Evolutionary conservation across 2,329 filamentous ascomycete genomes (phyloP).

Genomic region (Aspergillus glaucus): DNA sequence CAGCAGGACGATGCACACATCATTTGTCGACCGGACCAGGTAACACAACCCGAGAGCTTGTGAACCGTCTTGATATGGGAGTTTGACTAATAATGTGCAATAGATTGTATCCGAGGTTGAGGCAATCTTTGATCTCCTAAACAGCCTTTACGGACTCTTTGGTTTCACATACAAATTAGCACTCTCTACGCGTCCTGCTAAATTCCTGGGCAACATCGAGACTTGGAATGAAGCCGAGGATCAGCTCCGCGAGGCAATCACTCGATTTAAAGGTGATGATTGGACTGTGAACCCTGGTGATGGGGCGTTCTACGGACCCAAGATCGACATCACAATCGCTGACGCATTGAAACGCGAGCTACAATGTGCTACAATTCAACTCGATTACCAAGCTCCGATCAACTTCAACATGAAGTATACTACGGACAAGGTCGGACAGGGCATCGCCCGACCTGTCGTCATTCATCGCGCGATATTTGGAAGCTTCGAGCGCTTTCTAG

Average conservation of each 20-base stretch:
- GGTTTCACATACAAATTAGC: constrained; percentile 91
- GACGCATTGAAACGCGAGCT: constrained; percentile 79
- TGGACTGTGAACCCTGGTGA: constrained; percentile 95
- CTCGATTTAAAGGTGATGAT: constrained; percentile 65
- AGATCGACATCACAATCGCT: constrained; percentile 93
- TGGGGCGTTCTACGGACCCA: constrained; percentile 96
- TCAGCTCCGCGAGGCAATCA: constrained; percentile 72
- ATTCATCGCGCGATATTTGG: constrained; percentile 48
- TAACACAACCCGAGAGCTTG: constrained; percentile 11
- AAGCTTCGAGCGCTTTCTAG: constrained; percentile 47
- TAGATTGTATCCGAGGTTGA: constrained; percentile 67
- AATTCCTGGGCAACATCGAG: constrained; percentile 76
- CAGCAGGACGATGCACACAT: constrained; percentile 96
- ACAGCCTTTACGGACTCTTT: constrained; percentile 71
- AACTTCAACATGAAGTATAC: constrained; percentile 86
- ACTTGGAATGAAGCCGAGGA: constrained; percentile 86
- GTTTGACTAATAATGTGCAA: constrained; percentile 5
- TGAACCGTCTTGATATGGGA: neutral
- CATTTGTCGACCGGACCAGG: constrained; percentile 80
- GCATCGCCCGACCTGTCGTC: constrained; percentile 46
- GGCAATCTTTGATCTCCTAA: constrained; percentile 79
- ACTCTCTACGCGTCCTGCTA: constrained; percentile 84
- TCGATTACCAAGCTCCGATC: constrained; percentile 78
- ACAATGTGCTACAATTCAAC: constrained; percentile 90
- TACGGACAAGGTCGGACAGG: constrained; percentile 56